A percentile compares a stretch with the other conserved stretches of the same genome.
Evolutionary conservation across 1,284 basidiomycete species (phyloP).

Genomic region (Tetrapyrgos nigripes): DNA sequence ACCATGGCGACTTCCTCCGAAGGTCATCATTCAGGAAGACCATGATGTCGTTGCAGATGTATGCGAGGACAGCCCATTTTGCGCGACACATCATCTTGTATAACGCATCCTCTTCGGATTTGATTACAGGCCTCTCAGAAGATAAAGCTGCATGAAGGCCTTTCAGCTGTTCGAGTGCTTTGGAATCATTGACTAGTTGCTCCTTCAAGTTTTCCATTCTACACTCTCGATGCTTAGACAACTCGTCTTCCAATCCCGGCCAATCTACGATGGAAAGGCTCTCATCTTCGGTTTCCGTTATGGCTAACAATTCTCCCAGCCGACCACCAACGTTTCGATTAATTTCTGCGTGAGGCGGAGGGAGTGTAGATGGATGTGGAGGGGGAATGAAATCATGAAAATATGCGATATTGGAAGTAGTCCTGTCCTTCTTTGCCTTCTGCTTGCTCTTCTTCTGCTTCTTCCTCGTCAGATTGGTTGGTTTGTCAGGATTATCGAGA

Average conservation of each 20-base stretch:
- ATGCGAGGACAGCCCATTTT: not conserved
- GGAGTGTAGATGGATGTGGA: not conserved
- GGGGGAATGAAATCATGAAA: not conserved
- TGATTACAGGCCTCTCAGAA: not conserved
- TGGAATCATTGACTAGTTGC: not conserved
- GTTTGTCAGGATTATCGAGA: conserved; percentile 3
- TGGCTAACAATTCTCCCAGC: too few species aligned
- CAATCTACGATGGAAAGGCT: too few species aligned
- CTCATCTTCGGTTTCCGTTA: too few species aligned
- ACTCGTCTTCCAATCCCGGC: too few species aligned
- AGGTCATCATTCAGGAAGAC: not conserved
- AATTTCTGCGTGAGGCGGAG: not conserved
- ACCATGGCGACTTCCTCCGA: not conserved
- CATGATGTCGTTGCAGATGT: not conserved
- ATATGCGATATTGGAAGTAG: not conserved
- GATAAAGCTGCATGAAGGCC: not conserved
- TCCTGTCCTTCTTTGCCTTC: not conserved
- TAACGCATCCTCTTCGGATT: not conserved
- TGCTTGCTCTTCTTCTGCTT: not conserved
- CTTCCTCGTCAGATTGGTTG: too few species aligned
- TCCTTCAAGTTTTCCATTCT: not conserved
- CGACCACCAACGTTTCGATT: too few species aligned
- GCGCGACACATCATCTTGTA: not conserved
- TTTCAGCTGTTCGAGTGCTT: not conserved
- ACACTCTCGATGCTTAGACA: too few species aligned